Percentiles rank a stretch among this genome's conserved stretches.
These are phyloP conservation scores for Musa troglodytarum DNA, from an alignment of 176 grass and related monocot genomes.

Conservation along the genomic window DNA sequence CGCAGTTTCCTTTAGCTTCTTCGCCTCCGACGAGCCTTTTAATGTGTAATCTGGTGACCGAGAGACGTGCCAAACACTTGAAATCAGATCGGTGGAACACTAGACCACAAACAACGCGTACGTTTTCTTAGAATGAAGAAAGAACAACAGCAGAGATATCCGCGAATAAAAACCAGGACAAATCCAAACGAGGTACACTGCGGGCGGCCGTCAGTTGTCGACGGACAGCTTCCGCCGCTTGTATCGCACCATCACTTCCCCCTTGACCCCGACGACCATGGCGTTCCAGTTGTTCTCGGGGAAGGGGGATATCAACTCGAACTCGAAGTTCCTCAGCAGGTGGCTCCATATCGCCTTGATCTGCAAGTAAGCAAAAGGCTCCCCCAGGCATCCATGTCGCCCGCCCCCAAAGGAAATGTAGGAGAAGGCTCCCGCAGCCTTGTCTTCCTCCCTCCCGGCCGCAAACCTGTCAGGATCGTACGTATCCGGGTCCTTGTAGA, in stretches of 20 bases:
- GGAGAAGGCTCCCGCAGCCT: slow-evolving; percentile 72
- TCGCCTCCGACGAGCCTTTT: neutral
- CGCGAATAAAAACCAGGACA: neutral
- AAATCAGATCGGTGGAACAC: too few relatives aligned
- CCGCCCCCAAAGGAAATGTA: slow-evolving; percentile 92
- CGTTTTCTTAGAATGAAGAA: neutral
- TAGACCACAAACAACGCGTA: neutral
- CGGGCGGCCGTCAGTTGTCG: slow-evolving; percentile 2
- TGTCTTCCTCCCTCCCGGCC: slow-evolving; percentile 83
- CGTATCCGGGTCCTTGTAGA: slow-evolving; percentile 73
- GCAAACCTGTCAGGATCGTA: slow-evolving; percentile 72
- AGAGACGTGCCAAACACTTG: neutral
- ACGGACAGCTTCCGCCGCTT: slow-evolving; percentile 63
- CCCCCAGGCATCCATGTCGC: slow-evolving; percentile 80
- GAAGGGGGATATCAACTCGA: slow-evolving; percentile 82
- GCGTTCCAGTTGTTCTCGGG: slow-evolving; percentile 85
- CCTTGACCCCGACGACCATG: slow-evolving; percentile 92
- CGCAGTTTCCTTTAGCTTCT: too few relatives aligned
- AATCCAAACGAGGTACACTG: neutral
- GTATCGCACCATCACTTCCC: slow-evolving; percentile 76
- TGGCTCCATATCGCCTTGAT: slow-evolving; percentile 95
- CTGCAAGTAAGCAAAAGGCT: slow-evolving; percentile 88
- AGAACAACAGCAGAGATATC: neutral
- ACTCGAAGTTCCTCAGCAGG: slow-evolving; percentile 93
- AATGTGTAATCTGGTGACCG: neutral